Conservation (phyloP, 306 rosid species). For the Prunus mira region DNA sequence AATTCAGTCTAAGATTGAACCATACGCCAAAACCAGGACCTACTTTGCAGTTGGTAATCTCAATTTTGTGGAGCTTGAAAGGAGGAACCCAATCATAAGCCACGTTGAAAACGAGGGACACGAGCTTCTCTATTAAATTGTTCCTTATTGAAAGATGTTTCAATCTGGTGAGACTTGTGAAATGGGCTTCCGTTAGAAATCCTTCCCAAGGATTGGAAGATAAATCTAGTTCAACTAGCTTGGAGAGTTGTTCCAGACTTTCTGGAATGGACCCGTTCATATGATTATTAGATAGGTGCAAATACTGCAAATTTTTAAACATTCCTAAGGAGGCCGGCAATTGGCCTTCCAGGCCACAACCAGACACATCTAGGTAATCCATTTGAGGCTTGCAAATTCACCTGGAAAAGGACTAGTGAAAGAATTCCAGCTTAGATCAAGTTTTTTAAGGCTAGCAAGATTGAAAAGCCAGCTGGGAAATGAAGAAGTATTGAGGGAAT, state of each 20-base stretch:
- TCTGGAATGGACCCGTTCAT: constrained; percentile 35
- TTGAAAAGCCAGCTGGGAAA: neutral
- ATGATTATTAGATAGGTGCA: constrained; percentile 10
- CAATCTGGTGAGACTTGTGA: constrained; percentile 15
- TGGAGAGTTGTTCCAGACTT: constrained; percentile 35
- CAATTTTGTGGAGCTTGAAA: neutral
- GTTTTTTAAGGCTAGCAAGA: neutral
- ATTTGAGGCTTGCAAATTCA: neutral
- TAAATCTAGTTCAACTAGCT: neutral
- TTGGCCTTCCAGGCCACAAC: neutral
- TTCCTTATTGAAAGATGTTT: too few relatives aligned
- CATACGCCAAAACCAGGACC: neutral
- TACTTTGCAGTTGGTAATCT: neutral
- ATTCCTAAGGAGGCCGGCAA: neutral
- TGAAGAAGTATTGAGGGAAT: fast-evolving
- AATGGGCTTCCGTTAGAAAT: constrained; percentile 26
- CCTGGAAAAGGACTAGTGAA: neutral
- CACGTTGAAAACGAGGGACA: neutral
- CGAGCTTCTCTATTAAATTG: too few relatives aligned
- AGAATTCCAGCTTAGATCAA: neutral
- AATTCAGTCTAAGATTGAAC: neutral
- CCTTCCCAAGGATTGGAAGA: constrained; percentile 1
- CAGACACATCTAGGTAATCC: neutral
- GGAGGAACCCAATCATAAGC: neutral
- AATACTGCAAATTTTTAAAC: neutral